Evolutionary conservation across 345 rosid genomes (phyloP).

Genomic region (Camelina hispida): DNA sequence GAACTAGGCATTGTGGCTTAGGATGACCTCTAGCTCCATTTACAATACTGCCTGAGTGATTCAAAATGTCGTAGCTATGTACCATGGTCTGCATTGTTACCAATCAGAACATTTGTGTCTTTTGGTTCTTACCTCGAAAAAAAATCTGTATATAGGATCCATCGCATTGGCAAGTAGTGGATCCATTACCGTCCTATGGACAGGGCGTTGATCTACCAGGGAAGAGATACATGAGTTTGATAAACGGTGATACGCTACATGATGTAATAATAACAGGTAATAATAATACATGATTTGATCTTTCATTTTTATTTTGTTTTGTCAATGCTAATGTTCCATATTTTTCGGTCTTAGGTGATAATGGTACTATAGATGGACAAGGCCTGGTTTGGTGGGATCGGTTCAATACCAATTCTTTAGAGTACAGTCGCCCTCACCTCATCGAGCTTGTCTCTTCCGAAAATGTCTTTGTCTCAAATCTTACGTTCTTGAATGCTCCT

Average conservation of each 20-base stretch:
- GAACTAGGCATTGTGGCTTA: neutral
- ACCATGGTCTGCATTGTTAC: constrained; percentile 8
- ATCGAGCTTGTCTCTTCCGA: constrained; percentile 56
- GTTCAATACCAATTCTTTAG: constrained; percentile 48
- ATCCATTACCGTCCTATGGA: constrained; percentile 59
- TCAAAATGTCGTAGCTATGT: too few relatives aligned
- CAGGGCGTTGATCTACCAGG: constrained; percentile 54
- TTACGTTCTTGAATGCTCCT: constrained; percentile 61
- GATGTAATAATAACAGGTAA: constrained; percentile 62
- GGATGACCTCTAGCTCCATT: neutral
- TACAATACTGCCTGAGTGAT: neutral
- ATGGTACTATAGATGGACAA: constrained; percentile 73
- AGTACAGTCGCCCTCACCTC: constrained; percentile 59
- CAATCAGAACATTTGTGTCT: constrained; percentile 10
- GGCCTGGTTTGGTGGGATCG: constrained; percentile 71
- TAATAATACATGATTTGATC: constrained; percentile 6
- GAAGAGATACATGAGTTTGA: constrained; percentile 54
- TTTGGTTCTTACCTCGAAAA: neutral
- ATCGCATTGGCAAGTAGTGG: constrained; percentile 47
- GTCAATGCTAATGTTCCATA: neutral
- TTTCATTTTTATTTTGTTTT: constrained; percentile 9
- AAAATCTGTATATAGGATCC: constrained; percentile 45
- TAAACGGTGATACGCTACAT: constrained; percentile 46
- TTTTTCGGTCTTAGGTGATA: constrained; percentile 49
- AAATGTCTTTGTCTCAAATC: constrained; percentile 55